Evolutionary conservation across 176 grass and related monocot genomes (phyloP), one percentile per base, ranked within the genome.

Genomic region (Carex scoparia): DNA sequence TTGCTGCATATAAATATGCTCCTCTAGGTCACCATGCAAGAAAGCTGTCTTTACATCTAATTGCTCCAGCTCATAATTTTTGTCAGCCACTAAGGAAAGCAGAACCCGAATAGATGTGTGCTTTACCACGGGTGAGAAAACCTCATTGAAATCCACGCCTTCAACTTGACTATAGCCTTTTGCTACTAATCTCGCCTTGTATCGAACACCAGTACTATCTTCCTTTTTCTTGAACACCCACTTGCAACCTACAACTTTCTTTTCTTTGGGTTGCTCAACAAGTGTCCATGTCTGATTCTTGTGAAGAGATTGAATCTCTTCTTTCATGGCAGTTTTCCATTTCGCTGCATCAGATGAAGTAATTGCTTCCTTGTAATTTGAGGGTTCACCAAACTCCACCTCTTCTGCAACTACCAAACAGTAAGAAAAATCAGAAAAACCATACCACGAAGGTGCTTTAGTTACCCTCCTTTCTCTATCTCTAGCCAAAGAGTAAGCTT

Each of bases 21-120:
- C 60, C 2, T 83, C 81, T 19, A 83, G 16, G 10, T 53, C 53
- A 14, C 77, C 53, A 60, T 80, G 7, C 10, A 80, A 15, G 3
- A 80, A 80, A 10, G 77, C 53, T 59, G 53, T 80, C 10, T 80
- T 80, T 13, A 80, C 77, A 61, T 80, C 77, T 10, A 79, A 19
- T 57, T 79, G 75, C n/a, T 79, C 44, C 51, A 79, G 6, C 1
- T 79, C 75, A 58, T 79, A 79, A 58, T 79, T 57, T 10, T 79
- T 53, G 4, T 1, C 6, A 18, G 18, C 60, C 5, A 62, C 60
- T 7, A 62, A 9, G 23, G 60, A 62, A 1, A 62, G 6, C 1
- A 62, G 10, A 62, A 62, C 6, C n/a, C 60, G 6, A 62, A 62
- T 62, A 9, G 60, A 62, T 7, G 60, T 62, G n/a, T 62, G 61